A percentile compares a stretch with the other conserved stretches of the same genome.
These are phyloP conservation scores for Colletotrichum sp. DNA, from an alignment of 2,329 filamentous ascomycete genomes.

Conservation along the genomic window DNA sequence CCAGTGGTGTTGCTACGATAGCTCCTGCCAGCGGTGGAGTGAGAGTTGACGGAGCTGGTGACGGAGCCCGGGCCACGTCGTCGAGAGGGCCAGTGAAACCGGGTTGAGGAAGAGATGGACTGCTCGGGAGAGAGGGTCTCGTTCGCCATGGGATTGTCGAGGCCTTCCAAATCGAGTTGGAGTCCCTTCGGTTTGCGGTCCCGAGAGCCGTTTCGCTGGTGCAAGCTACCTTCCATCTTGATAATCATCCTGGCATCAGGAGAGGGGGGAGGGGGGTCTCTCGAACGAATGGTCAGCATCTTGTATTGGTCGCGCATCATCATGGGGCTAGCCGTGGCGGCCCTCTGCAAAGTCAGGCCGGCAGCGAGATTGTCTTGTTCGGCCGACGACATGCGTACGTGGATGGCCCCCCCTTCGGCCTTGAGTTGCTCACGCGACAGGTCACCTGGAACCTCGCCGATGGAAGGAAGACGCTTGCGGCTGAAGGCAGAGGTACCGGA, in stretches of 20 bases:
- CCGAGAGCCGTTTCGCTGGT: slow-evolving; percentile 72
- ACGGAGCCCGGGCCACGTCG: slow-evolving; percentile 61
- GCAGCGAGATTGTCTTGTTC: slow-evolving; percentile 47
- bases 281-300: slow-evolving; percentile 31
- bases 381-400: slow-evolving; percentile 40
- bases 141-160: slow-evolving; percentile 48
- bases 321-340: slow-evolving; percentile 71
- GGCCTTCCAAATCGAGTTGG: slow-evolving; percentile 60
- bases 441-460: slow-evolving; percentile 68
- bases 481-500: slow-evolving; percentile 63
- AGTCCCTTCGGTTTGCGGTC: slow-evolving; percentile 79
- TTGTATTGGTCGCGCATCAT: slow-evolving; percentile 56
- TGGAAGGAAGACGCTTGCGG: slow-evolving; percentile 75
- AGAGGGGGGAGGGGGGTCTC: slow-evolving; percentile 67
- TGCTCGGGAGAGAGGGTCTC: slow-evolving; percentile 63
- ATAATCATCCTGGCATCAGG: slow-evolving; percentile 62
- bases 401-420: slow-evolving; percentile 21
- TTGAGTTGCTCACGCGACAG: slow-evolving; percentile 31
- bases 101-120: slow-evolving; percentile 56
- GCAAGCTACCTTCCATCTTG: slow-evolving; percentile 65
- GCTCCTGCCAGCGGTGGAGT: slow-evolving; percentile 56
- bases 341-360: slow-evolving; percentile 62
- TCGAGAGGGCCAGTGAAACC: slow-evolving; percentile 61
- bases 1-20: slow-evolving; percentile 53
- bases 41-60: slow-evolving; percentile 62